phyloP scores from a whole-genome alignment of 805 yeast species.

The Hermanozyma aechmeae region DNA sequence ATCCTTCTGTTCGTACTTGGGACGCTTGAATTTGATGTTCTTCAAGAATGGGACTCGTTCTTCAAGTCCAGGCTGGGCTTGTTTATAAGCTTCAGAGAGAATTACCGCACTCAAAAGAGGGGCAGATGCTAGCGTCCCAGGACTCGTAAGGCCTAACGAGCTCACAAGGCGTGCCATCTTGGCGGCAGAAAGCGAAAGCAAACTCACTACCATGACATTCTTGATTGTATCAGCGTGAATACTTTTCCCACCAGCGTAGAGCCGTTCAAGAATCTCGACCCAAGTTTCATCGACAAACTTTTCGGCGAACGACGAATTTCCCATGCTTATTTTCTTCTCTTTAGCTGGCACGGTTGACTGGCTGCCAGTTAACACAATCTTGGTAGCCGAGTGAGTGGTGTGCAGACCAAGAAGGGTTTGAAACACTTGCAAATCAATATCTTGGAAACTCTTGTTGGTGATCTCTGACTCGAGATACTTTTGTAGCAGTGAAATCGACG shows the following conservation, averaged over 20 bases:
- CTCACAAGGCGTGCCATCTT: constrained; percentile 34
- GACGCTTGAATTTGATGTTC: constrained; percentile 6
- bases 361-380: constrained; percentile 10
- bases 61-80: constrained; percentile 41
- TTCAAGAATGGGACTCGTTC: constrained; percentile 42
- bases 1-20: constrained; percentile 15
- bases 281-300: constrained; percentile 45
- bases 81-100: constrained; percentile 37
- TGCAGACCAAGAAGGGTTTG: constrained; percentile 39
- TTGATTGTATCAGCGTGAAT: constrained; percentile 36
- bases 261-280: constrained; percentile 49
- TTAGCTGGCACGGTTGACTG: constrained; percentile 10
- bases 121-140: constrained; percentile 32
- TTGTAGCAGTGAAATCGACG: constrained; percentile 38
- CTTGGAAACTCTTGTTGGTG: constrained; percentile 36
- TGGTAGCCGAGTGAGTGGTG: constrained; percentile 8
- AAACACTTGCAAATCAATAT: constrained; percentile 37
- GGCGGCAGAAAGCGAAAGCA: constrained; percentile 38
- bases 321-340: constrained; percentile 11
- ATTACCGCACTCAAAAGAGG: constrained; percentile 52
- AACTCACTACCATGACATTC: constrained; percentile 42
- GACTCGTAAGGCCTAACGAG: constrained; percentile 32
- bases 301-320: constrained; percentile 34
- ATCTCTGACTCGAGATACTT: constrained; percentile 41
- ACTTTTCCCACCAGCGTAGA: constrained; percentile 51